These are phyloP conservation scores for Phytophthora podocarpi DNA, from an alignment of 352 stramenopile species.

Conservation along the genomic window DNA sequence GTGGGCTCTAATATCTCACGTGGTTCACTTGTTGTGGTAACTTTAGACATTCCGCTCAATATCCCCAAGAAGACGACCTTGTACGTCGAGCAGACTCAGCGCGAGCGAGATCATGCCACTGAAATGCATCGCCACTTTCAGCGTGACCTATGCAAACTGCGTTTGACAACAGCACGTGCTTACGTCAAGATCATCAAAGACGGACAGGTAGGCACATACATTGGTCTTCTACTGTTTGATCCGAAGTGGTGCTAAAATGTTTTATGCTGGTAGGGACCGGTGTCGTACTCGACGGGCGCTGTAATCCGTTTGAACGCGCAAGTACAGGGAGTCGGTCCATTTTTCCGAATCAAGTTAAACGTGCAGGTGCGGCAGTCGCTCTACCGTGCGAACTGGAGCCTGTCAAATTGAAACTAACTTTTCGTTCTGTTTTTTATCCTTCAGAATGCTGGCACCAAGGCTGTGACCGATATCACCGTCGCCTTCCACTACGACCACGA, in stretches of 20 bases:
- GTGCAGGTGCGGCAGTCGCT: constrained; percentile 46
- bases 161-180: constrained; percentile 82
- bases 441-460: constrained; percentile 71
- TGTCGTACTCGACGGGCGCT: constrained; percentile 73
- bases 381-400: too few species aligned
- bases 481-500: constrained; percentile 83
- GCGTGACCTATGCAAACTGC: constrained; percentile 89
- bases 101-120: constrained; percentile 86
- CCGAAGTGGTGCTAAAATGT: background rate
- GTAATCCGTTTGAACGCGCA: constrained; percentile 84
- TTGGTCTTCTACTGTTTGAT: background rate
- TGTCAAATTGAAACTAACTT: background rate
- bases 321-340: constrained; percentile 80
- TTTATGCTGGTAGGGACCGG: constrained; percentile 45
- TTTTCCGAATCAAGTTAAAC: constrained; percentile 85
- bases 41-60: constrained; percentile 88
- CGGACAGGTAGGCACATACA: constrained; percentile 69
- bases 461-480: constrained; percentile 67
- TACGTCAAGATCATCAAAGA: constrained; percentile 93
- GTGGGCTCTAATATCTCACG: background rate
- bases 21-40: background rate
- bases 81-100: constrained; percentile 93
- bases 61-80: constrained; percentile 95
- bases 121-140: constrained; percentile 94
- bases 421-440: background rate